Conservation (phyloP, 257 asterid species). For the Nicotiana obtusifolia region DNA sequence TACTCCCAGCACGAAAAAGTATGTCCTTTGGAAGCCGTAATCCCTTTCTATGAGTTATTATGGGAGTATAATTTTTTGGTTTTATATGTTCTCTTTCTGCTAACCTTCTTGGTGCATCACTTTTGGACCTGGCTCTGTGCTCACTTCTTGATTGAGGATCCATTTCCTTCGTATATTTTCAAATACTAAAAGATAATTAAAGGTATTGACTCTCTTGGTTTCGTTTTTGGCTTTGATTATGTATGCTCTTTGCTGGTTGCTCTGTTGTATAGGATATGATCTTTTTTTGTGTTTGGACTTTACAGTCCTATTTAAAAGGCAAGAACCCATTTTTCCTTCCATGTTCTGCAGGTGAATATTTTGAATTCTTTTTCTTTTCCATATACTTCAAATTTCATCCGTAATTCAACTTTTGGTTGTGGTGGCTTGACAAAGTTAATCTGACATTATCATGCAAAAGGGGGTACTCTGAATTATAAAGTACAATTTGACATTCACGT, state of each 20-base stretch:
- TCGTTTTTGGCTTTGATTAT: background rate
- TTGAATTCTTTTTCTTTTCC: background rate
- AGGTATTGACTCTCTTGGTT: background rate
- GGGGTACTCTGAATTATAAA: background rate
- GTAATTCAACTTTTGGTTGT: background rate
- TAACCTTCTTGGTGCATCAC: background rate
- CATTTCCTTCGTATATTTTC: background rate
- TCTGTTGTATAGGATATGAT: background rate
- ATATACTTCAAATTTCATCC: background rate
- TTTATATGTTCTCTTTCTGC: background rate
- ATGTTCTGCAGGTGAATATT: background rate
- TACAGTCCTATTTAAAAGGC: background rate
- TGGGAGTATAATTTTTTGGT: background rate
- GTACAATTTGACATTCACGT: background rate
- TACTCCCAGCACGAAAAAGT: constrained; percentile 29
- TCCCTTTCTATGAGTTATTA: constrained; percentile 15
- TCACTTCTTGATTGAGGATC: constrained; percentile 1
- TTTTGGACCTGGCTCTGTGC: background rate
- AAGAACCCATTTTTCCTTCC: background rate
- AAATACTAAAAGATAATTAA: background rate
- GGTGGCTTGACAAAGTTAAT: background rate
- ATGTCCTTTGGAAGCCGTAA: background rate
- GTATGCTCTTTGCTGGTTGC: background rate
- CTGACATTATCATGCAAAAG: background rate
- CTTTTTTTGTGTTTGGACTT: background rate